Conservation (phyloP, 2,329 filamentous ascomycete species). For the Cytospora piceicola region DNA sequence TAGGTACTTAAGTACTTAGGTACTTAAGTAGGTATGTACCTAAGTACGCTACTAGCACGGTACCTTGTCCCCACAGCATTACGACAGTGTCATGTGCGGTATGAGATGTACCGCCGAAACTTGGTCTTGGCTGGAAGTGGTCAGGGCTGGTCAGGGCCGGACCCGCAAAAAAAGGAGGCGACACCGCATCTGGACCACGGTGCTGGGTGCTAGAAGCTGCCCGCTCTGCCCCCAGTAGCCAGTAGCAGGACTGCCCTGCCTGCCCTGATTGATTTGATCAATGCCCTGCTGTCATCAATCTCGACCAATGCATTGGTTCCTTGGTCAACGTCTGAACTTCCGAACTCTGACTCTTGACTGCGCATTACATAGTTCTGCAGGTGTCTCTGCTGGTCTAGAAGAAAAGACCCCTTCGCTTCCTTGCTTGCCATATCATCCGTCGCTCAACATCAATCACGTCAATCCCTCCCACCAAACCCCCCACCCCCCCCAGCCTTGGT, state of each 20-base stretch:
- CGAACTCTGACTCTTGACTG: neutral
- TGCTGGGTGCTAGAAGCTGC: slow-evolving; percentile 17
- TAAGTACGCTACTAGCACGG: neutral
- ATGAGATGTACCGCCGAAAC: slow-evolving; percentile 13
- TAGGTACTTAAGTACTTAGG: too few species aligned
- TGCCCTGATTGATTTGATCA: neutral
- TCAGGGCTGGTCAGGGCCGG: slow-evolving; percentile 1
- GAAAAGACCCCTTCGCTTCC: slow-evolving; percentile 13
- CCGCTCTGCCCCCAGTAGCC: too few species aligned
- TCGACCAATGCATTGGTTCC: slow-evolving; percentile 3
- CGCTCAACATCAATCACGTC: neutral
- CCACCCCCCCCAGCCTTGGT: neutral
- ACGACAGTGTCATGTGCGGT: neutral
- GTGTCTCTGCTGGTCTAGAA: neutral
- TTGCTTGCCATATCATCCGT: slow-evolving; percentile 9
- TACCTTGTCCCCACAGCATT: neutral
- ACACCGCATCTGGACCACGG: slow-evolving; percentile 21
- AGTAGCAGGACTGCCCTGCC: slow-evolving; percentile 1
- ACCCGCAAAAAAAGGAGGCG: slow-evolving; percentile 27
- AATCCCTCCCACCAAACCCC: slow-evolving; percentile 2
- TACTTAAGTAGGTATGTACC: too few species aligned
- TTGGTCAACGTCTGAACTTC: slow-evolving; percentile 12
- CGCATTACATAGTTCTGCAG: neutral
- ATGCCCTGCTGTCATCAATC: slow-evolving; percentile 2
- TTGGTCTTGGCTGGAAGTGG: neutral